phyloP scores from a whole-genome alignment of 108 stramenopile genomes.

The Cylindrotheca closterium region DNA sequence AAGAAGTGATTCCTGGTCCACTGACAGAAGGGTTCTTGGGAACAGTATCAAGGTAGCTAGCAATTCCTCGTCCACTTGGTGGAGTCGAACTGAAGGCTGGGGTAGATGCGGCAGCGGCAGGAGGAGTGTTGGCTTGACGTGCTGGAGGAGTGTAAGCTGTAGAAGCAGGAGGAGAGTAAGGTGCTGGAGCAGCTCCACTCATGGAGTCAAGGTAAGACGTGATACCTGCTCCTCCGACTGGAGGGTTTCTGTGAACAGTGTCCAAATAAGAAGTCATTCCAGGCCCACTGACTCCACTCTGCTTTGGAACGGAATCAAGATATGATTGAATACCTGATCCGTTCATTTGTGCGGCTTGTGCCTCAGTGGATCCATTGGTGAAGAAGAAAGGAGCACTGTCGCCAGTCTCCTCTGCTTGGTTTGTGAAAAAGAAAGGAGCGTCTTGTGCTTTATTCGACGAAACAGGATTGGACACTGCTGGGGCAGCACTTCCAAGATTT shows the following conservation, averaged over 20 bases:
- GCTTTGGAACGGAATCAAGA: conserved; percentile 1
- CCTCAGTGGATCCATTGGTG: conserved; percentile 15
- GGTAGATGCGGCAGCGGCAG: conserved; percentile 6
- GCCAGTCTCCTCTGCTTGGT: conserved; percentile 20
- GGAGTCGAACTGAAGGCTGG: conserved; percentile 10
- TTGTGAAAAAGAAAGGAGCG: conserved; percentile 30
- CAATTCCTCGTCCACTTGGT: conserved; percentile 22
- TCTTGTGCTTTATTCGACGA: conserved; percentile 13
- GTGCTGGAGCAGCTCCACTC: neutral
- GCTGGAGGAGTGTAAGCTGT: conserved; percentile 13
- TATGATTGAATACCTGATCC: conserved; percentile 6
- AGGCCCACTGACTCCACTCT: conserved; percentile 18
- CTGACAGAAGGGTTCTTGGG: conserved; percentile 9
- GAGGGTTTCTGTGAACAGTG: conserved; percentile 17
- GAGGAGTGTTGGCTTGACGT: neutral
- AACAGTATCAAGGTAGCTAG: conserved; percentile 29
- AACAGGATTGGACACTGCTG: conserved; percentile 10
- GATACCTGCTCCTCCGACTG: conserved; percentile 18
- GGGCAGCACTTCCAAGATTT: conserved; percentile 6
- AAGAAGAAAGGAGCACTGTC: conserved; percentile 28
- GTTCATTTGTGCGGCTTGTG: conserved; percentile 7
- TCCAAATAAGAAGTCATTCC: conserved; percentile 33
- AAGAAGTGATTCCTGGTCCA: conserved; percentile 21
- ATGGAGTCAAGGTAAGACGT: conserved; percentile 13
- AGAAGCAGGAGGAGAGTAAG: neutral